Conservation (phyloP, 495 filamentous ascomycete genomes). For the Hypomontagnella monticulosa region DNA sequence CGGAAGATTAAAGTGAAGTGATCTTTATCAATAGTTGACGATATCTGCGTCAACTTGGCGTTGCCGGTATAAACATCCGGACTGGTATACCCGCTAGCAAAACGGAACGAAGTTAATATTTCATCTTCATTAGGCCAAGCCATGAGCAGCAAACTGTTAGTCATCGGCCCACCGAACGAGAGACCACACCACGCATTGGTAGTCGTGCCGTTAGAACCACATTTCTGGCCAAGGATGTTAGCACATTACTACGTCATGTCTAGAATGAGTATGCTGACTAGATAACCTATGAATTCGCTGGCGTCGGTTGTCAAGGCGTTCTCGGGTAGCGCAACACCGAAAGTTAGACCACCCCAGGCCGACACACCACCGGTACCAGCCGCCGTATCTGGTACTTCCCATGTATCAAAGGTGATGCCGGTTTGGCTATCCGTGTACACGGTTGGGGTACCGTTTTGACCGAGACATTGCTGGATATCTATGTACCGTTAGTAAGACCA, state of each 20-base stretch:
- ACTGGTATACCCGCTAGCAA: slow-evolving; percentile 64
- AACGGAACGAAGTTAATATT: slow-evolving; percentile 66
- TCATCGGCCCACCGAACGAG: slow-evolving; percentile 67
- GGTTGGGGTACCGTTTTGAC: slow-evolving; percentile 36
- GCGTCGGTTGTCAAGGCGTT: slow-evolving; percentile 52
- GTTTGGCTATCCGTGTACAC: slow-evolving; percentile 44
- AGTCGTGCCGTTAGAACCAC: slow-evolving; percentile 34
- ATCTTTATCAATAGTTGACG: slow-evolving; percentile 61
- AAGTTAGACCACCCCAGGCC: slow-evolving; percentile 53
- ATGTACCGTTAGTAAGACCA: slow-evolving; percentile 23
- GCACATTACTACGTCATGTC: slow-evolving; percentile 24
- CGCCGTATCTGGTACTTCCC: slow-evolving; percentile 40
- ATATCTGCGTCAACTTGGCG: slow-evolving; percentile 66
- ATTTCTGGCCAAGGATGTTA: slow-evolving; percentile 34
- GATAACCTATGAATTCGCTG: slow-evolving; percentile 61
- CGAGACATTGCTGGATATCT: slow-evolving; percentile 42
- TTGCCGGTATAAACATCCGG: slow-evolving; percentile 68
- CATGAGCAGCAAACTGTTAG: slow-evolving; percentile 65
- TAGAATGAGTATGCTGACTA: slow-evolving; percentile 32
- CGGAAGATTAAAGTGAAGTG: slow-evolving; percentile 68
- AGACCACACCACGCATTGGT: slow-evolving; percentile 66
- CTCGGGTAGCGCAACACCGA: slow-evolving; percentile 59
- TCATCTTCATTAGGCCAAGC: slow-evolving; percentile 62
- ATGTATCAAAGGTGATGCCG: slow-evolving; percentile 46
- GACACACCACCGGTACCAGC: slow-evolving; percentile 23